Percentiles rank a stretch among this genome's conserved stretches.
These are phyloP conservation scores for Quercus alba DNA, from an alignment of 306 rosid genomes.

Conservation along the genomic window DNA sequence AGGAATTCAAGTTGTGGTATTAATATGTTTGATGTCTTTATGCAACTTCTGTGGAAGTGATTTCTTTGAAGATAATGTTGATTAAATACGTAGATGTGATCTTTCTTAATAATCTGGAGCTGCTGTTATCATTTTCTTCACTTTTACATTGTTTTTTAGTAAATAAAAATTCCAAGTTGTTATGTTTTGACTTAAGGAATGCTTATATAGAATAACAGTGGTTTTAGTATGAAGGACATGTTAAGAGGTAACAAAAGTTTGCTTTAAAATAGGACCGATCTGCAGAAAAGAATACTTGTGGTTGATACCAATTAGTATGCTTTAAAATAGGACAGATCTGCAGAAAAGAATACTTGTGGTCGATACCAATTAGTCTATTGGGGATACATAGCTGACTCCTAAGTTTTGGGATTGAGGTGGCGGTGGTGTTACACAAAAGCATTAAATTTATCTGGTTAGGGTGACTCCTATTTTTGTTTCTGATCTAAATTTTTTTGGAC, in stretches of 20 bases:
- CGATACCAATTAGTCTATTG: too few relatives aligned
- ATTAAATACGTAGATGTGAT: background rate
- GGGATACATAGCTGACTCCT: too few relatives aligned
- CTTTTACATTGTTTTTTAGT: background rate
- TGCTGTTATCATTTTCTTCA: background rate
- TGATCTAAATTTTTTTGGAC: background rate
- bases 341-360: too few relatives aligned
- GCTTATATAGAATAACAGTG: background rate
- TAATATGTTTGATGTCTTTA: background rate
- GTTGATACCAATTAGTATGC: too few relatives aligned
- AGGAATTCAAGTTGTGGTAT: background rate
- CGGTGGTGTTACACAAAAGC: too few relatives aligned
- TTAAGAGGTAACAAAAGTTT: too few relatives aligned
- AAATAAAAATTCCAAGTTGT: background rate
- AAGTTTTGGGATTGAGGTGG: too few relatives aligned
- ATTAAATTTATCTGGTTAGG: background rate
- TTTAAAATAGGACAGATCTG: too few relatives aligned
- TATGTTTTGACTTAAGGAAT: background rate
- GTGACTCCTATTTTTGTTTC: background rate
- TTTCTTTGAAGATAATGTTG: background rate
- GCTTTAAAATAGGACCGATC: too few relatives aligned
- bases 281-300: too few relatives aligned
- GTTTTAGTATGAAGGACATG: too few relatives aligned
- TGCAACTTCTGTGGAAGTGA: background rate
- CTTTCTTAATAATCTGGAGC: background rate